Conservation (phyloP, 306 rosid genomes). For the Alnus glutinosa region DNA sequence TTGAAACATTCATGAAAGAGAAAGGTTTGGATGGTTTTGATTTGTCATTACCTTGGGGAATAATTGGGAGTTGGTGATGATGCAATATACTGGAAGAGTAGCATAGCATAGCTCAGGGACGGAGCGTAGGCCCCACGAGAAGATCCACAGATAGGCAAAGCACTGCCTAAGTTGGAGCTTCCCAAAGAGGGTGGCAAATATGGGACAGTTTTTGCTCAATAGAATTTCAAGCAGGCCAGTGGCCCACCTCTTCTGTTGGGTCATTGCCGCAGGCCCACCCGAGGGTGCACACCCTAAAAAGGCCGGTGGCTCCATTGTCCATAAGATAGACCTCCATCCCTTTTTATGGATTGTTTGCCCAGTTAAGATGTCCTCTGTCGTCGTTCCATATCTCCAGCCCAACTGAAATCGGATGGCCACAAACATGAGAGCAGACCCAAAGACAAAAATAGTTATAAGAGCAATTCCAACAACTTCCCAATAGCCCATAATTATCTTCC, state of each 20-base stretch:
- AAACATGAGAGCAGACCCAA: too few species aligned
- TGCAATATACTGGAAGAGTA: slow-evolving; percentile 44
- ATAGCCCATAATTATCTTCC: too few species aligned
- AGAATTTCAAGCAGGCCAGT: slow-evolving; percentile 56
- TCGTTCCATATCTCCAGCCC: slow-evolving; percentile 54
- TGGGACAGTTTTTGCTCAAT: slow-evolving; percentile 43
- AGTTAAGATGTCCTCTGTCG: slow-evolving; percentile 47
- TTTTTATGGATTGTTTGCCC: slow-evolving; percentile 54
- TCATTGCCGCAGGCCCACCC: slow-evolving; percentile 44
- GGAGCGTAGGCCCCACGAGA: slow-evolving; percentile 31
- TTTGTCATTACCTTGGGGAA: slow-evolving; percentile 54
- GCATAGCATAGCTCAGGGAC: slow-evolving; percentile 49
- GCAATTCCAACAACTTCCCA: too few species aligned
- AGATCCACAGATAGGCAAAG: slow-evolving; percentile 45
- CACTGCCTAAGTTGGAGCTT: slow-evolving; percentile 51
- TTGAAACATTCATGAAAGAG: too few species aligned
- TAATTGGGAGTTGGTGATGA: slow-evolving; percentile 56
- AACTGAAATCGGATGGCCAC: slow-evolving; percentile 1
- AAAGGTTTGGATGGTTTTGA: too few species aligned
- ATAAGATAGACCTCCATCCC: slow-evolving; percentile 63
- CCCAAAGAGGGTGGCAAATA: slow-evolving; percentile 34
- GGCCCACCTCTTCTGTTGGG: slow-evolving; percentile 71
- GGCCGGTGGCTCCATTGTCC: slow-evolving; percentile 39
- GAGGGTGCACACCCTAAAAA: slow-evolving; percentile 63
- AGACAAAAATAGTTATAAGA: too few species aligned